Percentiles rank a stretch among this genome's conserved stretches.
These are phyloP conservation scores for Amanita exitialis DNA, from an alignment of 768 basidiomycete species.

Conservation along the genomic window DNA sequence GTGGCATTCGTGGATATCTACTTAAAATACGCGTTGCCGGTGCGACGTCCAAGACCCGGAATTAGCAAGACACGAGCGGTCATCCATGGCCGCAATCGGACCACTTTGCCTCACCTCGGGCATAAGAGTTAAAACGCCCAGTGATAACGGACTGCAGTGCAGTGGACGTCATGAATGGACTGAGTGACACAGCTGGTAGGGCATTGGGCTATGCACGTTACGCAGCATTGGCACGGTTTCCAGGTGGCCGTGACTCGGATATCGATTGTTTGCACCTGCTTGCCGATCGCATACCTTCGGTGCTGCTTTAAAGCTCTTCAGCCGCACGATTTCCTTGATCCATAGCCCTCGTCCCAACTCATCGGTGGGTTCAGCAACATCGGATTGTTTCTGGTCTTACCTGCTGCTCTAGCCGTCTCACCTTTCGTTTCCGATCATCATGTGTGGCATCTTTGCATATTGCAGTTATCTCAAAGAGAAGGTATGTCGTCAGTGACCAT, in stretches of 20 bases:
- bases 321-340: not conserved
- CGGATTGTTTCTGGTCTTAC: not conserved
- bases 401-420: not conserved
- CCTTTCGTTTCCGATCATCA: constrained; percentile 18
- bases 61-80: too few species aligned
- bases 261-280: constrained; percentile 4
- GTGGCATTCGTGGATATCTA: too few species aligned
- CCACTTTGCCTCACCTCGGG: too few species aligned
- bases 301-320: constrained; percentile 5
- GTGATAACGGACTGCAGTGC: too few species aligned
- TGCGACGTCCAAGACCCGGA: too few species aligned
- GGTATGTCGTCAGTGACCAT: constrained; percentile 34
- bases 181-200: too few species aligned
- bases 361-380: not conserved
- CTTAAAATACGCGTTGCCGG: too few species aligned
- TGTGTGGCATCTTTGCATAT: constrained; percentile 97
- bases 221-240: not conserved
- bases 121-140: too few species aligned
- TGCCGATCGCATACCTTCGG: not conserved
- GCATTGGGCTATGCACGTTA: not conserved
- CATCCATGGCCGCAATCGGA: too few species aligned
- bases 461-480: constrained; percentile 94
- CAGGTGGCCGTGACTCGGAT: constrained; percentile 3
- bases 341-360: not conserved
- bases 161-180: too few species aligned